Evolutionary conservation across 2,329 filamentous ascomycete genomes (phyloP).

Genomic region (Colletotrichum spinosum): DNA sequence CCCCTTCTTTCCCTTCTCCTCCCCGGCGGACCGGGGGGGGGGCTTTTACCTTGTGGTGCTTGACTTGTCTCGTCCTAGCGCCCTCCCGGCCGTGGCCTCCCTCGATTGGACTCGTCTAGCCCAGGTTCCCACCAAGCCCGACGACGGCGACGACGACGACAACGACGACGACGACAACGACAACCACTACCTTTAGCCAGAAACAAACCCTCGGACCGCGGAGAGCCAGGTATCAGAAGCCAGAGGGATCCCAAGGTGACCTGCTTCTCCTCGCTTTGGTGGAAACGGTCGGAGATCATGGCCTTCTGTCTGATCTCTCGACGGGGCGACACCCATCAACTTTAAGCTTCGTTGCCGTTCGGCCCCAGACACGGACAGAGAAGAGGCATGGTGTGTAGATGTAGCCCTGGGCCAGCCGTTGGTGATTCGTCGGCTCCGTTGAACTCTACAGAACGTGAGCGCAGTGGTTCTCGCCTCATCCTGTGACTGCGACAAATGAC

Average conservation of each 20-base stretch:
- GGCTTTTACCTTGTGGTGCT: constrained; percentile 11
- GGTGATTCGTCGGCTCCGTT: too few species aligned
- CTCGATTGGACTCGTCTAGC: constrained; percentile 31
- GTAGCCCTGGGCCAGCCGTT: too few species aligned
- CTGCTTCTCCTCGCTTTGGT: too few species aligned
- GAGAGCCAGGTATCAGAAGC: neutral
- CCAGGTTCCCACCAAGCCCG: constrained; percentile 8
- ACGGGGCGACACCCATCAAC: neutral
- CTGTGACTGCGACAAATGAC: too few species aligned
- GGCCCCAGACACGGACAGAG: too few species aligned
- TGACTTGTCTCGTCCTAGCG: constrained; percentile 33
- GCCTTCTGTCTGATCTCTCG: constrained; percentile 11
- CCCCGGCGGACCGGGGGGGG: constrained; percentile 18
- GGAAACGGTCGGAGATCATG: too few species aligned
- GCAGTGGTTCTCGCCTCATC: too few species aligned
- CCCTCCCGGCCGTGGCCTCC: constrained; percentile 24
- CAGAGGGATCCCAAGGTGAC: too few species aligned
- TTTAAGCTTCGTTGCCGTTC: too few species aligned
- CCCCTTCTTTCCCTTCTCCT: neutral
- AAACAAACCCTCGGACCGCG: constrained; percentile 20
- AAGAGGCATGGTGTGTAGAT: too few species aligned
- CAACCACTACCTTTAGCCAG: neutral
- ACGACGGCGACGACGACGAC: too few species aligned
- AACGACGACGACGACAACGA: neutral
- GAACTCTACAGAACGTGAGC: too few species aligned